Evolutionary conservation across 2,329 filamentous ascomycete species (phyloP), one percentile per base, ranked within the genome.

Genomic region (Pyricularia grisea): DNA sequence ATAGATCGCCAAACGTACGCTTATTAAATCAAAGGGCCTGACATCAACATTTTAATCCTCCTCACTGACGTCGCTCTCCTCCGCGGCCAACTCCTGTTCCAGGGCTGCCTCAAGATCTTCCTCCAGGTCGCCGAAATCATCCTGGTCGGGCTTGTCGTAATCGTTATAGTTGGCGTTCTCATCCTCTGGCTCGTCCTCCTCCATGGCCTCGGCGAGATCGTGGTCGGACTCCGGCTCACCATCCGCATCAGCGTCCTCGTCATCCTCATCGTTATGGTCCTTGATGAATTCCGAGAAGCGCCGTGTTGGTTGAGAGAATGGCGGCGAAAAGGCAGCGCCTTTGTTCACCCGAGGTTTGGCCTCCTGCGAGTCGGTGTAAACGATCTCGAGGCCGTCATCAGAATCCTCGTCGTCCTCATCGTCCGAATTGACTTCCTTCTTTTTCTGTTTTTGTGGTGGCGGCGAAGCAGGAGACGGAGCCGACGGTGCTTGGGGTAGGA

Each of bases 361-460:
- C 2, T 78, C 77, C 27, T 81, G 81, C 36, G 81, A 84, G 65
- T 82, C 85, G 0, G 87, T 87, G 72, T 87, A 88, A 75, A 90
- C 88, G 69, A 90, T 81, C 30, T 84, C 82, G 42, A 89, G 79
- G 30, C 83, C 84, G 65, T 84, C 83, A 67, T 87, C 87, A 28
- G 85, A 86, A 63, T 87, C 85, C 14, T 84, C 82, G 23, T 84
- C 83, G 9, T 85, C 83, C 0, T 86, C 84, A 1, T 84, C 83
- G 7, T 86, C 83, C 4, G 81, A 76, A 5, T 77, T 78, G 23
- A 74, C 77, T 27, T 77, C 77, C 68, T 76, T 75, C 3, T 71
- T 71, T 65, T 78, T 77, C 71, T 76, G 74, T 67, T 77, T 74
- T 17, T 70, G 67, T 31, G 71, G 68, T 2, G 72, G 72, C 6